Evolutionary conservation across 257 asterid genomes (phyloP).

Genomic region (Leonotis leonurus): DNA sequence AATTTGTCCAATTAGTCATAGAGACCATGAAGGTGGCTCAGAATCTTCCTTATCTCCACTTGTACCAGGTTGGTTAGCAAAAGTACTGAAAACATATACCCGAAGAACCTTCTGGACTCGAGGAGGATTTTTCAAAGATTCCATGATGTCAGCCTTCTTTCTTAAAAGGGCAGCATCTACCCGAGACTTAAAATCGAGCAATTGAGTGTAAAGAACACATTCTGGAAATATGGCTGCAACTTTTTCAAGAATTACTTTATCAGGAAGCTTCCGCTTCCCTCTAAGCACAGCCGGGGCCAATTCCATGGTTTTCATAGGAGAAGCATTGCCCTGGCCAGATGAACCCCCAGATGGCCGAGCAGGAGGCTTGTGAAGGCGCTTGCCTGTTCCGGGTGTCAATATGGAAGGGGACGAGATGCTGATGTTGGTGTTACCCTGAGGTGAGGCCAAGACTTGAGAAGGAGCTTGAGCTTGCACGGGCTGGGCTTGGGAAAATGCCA

Average conservation of each 20-base stretch:
- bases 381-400: conserved; percentile 48
- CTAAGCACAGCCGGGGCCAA: conserved; percentile 72
- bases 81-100: conserved; percentile 34
- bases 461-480: conserved; percentile 26
- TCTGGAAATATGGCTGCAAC: conserved; percentile 65
- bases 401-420: conserved; percentile 40
- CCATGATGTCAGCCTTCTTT: conserved; percentile 52
- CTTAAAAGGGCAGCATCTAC: conserved; percentile 62
- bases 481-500: conserved; percentile 27
- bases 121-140: conserved; percentile 25
- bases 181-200: conserved; percentile 70
- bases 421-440: conserved; percentile 25
- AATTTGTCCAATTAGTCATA: conserved; percentile 62
- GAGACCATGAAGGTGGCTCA: conserved; percentile 80
- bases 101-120: conserved; percentile 30
- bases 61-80: conserved; percentile 28
- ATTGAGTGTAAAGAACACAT: conserved; percentile 63
- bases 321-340: conserved; percentile 55
- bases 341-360: conserved; percentile 63
- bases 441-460: conserved; percentile 31
- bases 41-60: conserved; percentile 25
- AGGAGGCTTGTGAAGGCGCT: conserved; percentile 60
- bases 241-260: conserved; percentile 53
- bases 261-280: conserved; percentile 59
- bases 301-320: conserved; percentile 92